Base-by-base conservation (phyloP, 192 early-diverging fungal genomes). In the Thoreauomyces humboldtii region DNA sequence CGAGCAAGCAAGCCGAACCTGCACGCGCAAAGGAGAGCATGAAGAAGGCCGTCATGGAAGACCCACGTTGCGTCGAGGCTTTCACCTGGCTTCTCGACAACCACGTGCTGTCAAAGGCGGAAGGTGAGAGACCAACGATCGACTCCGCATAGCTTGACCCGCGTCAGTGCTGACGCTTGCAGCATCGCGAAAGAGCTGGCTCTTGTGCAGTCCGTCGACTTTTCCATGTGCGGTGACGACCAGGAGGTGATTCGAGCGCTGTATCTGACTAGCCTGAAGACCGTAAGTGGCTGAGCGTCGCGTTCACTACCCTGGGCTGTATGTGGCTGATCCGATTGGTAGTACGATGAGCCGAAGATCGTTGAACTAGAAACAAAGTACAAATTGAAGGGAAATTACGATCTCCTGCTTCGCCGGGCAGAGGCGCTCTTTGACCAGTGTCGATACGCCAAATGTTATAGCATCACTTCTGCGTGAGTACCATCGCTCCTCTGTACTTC, bases 61-160 rank as follows among this genome's bases (percentile, higher is more conserved):
- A 91, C 69, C 75, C 87, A 17, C 78, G 82, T 35, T 88, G 86
- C 54, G 78, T 77, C 53, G 87, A 90, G 62, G 86, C 88, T 4
- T 71, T 86, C 37, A 62, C 89, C 28, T 73, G 69, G 32, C 62
- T 90, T 36, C 45, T 85, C 0, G 71, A 70, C 7, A 74, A 83
- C 62, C 76, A 86, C 51, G 81, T 89, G 77, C 44, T 90, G 77
- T 81, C 73, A 22, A 72, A 61, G 17, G 72, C 71, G 19, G 84
- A 84, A 79, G 88, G 87, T 87, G 67, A 21, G 38, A 12, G 38
- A 41, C 11, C 9, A 12, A 41, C n/a, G 38, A 36, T 48, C n/a
- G 33, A 25, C n/a, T 42, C 36, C 15, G 21, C 14, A 7, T 9
- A 11, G 17, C 28, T 9, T 15, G 4, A 17, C 36, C 17, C 25